Base-by-base conservation (phyloP, 306 rosid species). In the Leucaena leucocephala region DNA sequence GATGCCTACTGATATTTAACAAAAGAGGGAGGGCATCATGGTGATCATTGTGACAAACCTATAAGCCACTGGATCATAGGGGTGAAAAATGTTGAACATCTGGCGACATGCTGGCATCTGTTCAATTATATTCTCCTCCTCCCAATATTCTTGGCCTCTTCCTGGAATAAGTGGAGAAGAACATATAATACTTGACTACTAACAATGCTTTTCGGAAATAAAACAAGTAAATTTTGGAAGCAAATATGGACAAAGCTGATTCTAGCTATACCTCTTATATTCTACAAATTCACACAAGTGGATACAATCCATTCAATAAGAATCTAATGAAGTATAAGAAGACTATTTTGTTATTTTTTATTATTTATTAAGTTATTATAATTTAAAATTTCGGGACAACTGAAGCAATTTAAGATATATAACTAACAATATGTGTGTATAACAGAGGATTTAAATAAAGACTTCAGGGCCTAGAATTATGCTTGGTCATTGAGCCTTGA, bases 71-170 rank as follows among this genome's bases (percentile, higher is more conserved):
- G 99, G 99, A 85, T 96, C 99, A 81, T 74, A 96, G 46, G 99
- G 99, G 78, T 96, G 99, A 90, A 96, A 96, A 84, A 96, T 91
- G 88, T 96, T 96, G 82, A 96, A 88, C 94, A 96, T 86, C 84
- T 89, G 97, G 67, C 90, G 90, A 83, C 97, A 91, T 54, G 98
- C 92, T 49, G 99, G 99, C 94, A 93, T 90, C 87, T 93, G 98
- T 84, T 96, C 99, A 46, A 22, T 86, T 48, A 90, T 91, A 78
- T 88, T 93, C 85, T 86, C 94, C 85, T 89, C 94, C 63, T 76
- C 96, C 99, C 99, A 96, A 65, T 96, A 96, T 40, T 88, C 91
- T 84, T 90, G 85, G 72, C 99, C 98, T 84, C 85, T 90, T 34
- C 98, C 99, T 95, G 87, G 55, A 82, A 76, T 16, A 57, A 80